phyloP scores from a whole-genome alignment of 371 early-diverging fungal species.

The Globomyces sp. region DNA sequence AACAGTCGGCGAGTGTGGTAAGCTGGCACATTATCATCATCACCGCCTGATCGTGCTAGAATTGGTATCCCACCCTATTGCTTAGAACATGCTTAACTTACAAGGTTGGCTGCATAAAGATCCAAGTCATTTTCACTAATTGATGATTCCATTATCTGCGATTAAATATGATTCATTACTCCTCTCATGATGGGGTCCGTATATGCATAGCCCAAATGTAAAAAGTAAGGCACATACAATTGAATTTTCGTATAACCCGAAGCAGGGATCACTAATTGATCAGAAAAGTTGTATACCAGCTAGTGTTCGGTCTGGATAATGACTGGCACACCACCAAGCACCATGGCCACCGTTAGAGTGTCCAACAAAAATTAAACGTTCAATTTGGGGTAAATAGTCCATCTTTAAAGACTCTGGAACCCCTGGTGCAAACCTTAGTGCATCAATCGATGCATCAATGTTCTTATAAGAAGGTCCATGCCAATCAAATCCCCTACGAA shows the following conservation, averaged over 20 bases:
- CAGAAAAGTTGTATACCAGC: constrained; percentile 48
- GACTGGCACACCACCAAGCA: constrained; percentile 66
- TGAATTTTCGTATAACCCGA: constrained; percentile 69
- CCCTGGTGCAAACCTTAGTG: constrained; percentile 38
- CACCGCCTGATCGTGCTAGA: constrained; percentile 57
- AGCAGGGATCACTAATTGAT: constrained; percentile 42
- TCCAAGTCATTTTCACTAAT: constrained; percentile 73
- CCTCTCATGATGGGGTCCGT: constrained; percentile 62
- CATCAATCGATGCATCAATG: constrained; percentile 37
- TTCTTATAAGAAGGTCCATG: constrained; percentile 45
- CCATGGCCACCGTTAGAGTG: constrained; percentile 79
- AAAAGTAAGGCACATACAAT: constrained; percentile 62
- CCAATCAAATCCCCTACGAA: constrained; percentile 43
- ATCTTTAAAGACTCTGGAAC: constrained; percentile 22
- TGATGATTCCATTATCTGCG: constrained; percentile 61
- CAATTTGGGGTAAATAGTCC: background rate
- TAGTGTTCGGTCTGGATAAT: constrained; percentile 64
- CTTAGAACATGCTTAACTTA: no score
- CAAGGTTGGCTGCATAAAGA: constrained; percentile 60
- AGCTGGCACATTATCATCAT: constrained; percentile 73
- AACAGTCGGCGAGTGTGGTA: constrained; percentile 61
- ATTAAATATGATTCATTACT: constrained; percentile 32
- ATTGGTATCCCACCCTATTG: constrained; percentile 52
- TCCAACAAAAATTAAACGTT: constrained; percentile 35
- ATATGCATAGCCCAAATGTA: constrained; percentile 60